These are phyloP conservation scores for Chaetothyriales sp. DNA, from an alignment of 2,329 filamentous ascomycete species.

Conservation along the genomic window DNA sequence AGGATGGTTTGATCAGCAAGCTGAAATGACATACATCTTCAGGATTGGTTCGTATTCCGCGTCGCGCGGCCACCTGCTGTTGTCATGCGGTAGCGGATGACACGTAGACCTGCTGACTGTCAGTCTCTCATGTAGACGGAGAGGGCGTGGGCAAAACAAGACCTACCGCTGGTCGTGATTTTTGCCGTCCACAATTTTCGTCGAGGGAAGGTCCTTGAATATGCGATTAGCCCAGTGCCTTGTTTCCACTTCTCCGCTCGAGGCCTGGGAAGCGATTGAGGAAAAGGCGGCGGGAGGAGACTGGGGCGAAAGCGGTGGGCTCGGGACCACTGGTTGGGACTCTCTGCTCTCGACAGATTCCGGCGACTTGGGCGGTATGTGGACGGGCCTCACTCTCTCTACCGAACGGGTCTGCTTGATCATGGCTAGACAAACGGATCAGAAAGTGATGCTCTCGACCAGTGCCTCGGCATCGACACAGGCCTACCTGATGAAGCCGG, in stretches of 20 bases:
- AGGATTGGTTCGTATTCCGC: not conserved
- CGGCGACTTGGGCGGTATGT: conserved; percentile 12
- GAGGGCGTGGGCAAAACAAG: not conserved
- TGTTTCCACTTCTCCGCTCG: conserved; percentile 12
- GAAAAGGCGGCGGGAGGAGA: conserved; percentile 11
- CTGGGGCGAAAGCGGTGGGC: conserved; percentile 13
- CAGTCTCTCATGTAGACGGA: not conserved
- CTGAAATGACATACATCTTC: not conserved
- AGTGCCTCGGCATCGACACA: not conserved
- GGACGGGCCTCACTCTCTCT: conserved; percentile 9
- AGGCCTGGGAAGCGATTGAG: conserved; percentile 14
- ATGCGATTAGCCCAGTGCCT: conserved; percentile 32
- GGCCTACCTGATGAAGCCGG: not conserved
- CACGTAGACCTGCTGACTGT: not conserved
- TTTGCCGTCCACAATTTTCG: conserved; percentile 1
- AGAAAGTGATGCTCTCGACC: not conserved
- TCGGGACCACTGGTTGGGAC: conserved; percentile 7
- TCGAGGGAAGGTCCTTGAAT: conserved; percentile 20
- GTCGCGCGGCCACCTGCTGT: not conserved
- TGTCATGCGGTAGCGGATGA: not conserved
- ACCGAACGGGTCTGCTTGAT: conserved; percentile 10
- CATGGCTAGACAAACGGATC: conserved; percentile 1
- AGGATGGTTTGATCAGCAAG: not conserved
- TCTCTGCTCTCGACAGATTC: conserved; percentile 13
- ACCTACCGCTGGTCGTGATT: not conserved